Evolutionary conservation across 441 rosid genomes (phyloP).

Genomic region (Flueggea neowawraea): DNA sequence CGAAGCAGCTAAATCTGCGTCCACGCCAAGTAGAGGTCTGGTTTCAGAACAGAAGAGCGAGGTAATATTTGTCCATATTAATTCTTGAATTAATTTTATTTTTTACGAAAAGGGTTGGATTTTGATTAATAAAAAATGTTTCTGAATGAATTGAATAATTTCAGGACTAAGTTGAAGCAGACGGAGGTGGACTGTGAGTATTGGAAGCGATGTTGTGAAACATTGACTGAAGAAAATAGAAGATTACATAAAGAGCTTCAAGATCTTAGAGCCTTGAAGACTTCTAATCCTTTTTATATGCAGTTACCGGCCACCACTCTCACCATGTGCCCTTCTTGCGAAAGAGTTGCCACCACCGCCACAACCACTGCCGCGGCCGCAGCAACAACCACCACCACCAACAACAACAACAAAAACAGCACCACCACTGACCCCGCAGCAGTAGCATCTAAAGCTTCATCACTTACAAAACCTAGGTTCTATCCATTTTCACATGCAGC

Average conservation of each 20-base stretch:
- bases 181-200: slow-evolving; percentile 36
- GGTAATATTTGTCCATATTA: slow-evolving; percentile 8
- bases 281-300: slow-evolving; percentile 28
- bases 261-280: slow-evolving; percentile 31
- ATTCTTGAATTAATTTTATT: not conserved
- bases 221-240: slow-evolving; percentile 27
- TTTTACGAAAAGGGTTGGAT: not conserved
- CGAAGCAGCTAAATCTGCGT: slow-evolving; percentile 35
- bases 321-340: slow-evolving; percentile 44
- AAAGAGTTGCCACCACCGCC: slow-evolving; percentile 28
- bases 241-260: slow-evolving; percentile 33
- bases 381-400: not conserved
- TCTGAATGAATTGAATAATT: too few species aligned
- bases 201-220: slow-evolving; percentile 32
- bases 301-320: slow-evolving; percentile 39
- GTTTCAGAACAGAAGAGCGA: slow-evolving; percentile 38
- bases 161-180: slow-evolving; percentile 34
- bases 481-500: slow-evolving; percentile 16
- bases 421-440: slow-evolving; percentile 9
- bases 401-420: not conserved
- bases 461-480: slow-evolving; percentile 11
- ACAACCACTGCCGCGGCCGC: slow-evolving; percentile 17
- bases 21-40: slow-evolving; percentile 40
- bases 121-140: not conserved
- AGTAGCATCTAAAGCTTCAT: slow-evolving; percentile 7